Base-by-base conservation (phyloP, 75 land plant genomes). In the Isoetes taiwanensis region DNA sequence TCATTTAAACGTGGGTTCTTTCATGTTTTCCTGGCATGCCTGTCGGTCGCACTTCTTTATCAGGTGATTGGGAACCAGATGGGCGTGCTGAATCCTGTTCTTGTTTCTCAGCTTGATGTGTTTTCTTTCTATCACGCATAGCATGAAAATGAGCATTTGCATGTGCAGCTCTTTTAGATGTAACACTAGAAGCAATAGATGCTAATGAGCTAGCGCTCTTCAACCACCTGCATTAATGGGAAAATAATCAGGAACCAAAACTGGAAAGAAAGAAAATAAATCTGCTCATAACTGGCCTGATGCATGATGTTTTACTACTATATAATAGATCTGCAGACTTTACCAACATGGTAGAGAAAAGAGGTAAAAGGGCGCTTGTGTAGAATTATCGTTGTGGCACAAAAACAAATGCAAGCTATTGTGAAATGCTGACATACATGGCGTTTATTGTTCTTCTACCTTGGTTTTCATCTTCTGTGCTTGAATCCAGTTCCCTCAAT, bases 121-220 rank as follows among this genome's bases (percentile, higher is more conserved):
- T 32, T 58, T 43, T 70, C 61, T 71, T 77, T 59, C 98, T 77
- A 39, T 75, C 73, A 43, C 70, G 75, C 54, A 76, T 93, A 6
- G 98, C 98, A 74, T 75, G 86, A 38, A 93, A 60, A 75, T 93
- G 96, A 52, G 98, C 82, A 69, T 78, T 82, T 39, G 74, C 62
- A 56, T 80, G 83, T 8, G 98, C 98, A 52, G 80, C 89, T 52
- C 66, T 54, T 34, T 57, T 74, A 27, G 74, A 62, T 27, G 79
- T 42, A 32, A 73, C 74, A 34, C 86, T 71, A 24, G 65, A 70
- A 46, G 88, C 67, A 23, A 84, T 59, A 8, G 79, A 55, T 17
- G 78, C 80, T 26, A 87, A 54, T 31, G 95, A 87, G 48, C 96
- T 95, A 93, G 0, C 98, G 75, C 32, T 93, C 98, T 71, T 73